These are phyloP conservation scores for Salvia miltiorrhiza DNA, from an alignment of 257 asterid species.

Conservation along the genomic window DNA sequence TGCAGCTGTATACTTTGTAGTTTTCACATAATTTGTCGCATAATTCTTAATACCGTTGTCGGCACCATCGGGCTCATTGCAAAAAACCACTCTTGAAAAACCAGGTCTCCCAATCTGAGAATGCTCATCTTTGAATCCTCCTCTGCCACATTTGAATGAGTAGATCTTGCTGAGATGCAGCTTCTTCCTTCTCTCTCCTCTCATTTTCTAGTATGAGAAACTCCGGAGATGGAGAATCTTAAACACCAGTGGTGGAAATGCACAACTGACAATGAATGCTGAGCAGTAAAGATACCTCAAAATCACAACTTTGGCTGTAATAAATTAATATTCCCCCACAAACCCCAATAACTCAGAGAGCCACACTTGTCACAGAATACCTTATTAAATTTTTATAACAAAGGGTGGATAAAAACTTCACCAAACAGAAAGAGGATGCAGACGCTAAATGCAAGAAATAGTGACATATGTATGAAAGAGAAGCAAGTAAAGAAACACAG, in stretches of 20 bases:
- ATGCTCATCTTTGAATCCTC: constrained; percentile 47
- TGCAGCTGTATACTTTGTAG: constrained; percentile 76
- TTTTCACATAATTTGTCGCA: constrained; percentile 62
- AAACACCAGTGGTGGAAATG: neutral
- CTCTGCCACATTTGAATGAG: constrained; percentile 65
- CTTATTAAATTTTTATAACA: constrained; percentile 2
- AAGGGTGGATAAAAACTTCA: constrained; percentile 22
- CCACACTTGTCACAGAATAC: constrained; percentile 13
- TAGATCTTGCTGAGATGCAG: constrained; percentile 75
- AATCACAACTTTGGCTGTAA: constrained; percentile 1
- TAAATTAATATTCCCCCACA: constrained; percentile 15
- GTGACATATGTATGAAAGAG: constrained; percentile 4
- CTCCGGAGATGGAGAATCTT: neutral
- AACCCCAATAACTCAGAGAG: constrained; percentile 13
- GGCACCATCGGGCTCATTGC: constrained; percentile 59
- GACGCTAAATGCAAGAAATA: constrained; percentile 23
- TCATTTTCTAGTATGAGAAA: constrained; percentile 21
- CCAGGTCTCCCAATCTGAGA: constrained; percentile 87
- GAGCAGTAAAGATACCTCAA: neutral
- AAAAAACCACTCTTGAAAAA: constrained; percentile 75
- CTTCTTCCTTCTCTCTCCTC: constrained; percentile 47
- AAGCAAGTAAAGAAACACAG: neutral
- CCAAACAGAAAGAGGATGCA: constrained; percentile 9
- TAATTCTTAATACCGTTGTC: constrained; percentile 46
- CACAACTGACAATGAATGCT: neutral